Conservation (phyloP, 2,329 filamentous ascomycete species). For the Xylaria sp. region DNA sequence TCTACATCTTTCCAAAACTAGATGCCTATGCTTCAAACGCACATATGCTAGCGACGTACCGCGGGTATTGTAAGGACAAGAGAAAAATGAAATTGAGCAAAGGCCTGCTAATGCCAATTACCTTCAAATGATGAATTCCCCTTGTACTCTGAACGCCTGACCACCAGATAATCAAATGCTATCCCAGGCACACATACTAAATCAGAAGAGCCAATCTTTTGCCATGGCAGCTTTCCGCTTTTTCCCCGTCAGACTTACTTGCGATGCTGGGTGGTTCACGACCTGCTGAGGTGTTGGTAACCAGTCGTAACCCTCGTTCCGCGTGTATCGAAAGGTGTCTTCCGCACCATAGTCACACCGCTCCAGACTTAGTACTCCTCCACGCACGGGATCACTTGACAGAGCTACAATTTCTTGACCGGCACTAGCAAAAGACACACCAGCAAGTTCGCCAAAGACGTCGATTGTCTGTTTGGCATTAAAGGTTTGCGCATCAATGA, state of each 20-base stretch:
- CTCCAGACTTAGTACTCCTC: conserved; percentile 73
- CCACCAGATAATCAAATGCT: conserved; percentile 11
- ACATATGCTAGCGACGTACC: background rate
- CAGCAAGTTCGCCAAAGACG: conserved; percentile 79
- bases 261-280: conserved; percentile 39
- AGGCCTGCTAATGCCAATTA: conserved; percentile 11
- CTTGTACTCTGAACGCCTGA: conserved; percentile 28
- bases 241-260: conserved; percentile 45
- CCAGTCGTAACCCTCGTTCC: conserved; percentile 45
- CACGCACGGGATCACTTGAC: conserved; percentile 72
- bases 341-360: conserved; percentile 55
- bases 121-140: conserved; percentile 10
- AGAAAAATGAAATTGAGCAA: background rate
- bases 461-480: conserved; percentile 74
- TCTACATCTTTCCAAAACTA: background rate
- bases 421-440: conserved; percentile 72
- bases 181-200: conserved; percentile 3
- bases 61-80: conserved; percentile 1
- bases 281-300: conserved; percentile 42
- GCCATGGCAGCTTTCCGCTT: conserved; percentile 45
- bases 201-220: conserved; percentile 44
- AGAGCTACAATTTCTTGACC: conserved; percentile 75
- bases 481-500: conserved; percentile 75
- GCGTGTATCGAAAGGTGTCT: conserved; percentile 44
- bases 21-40: background rate